A percentile compares a stretch with the other conserved stretches of the same genome.
These are phyloP conservation scores for Tetrahymena elliotti DNA, from an alignment of 73 alveolate species.

Conservation along the genomic window DNA sequence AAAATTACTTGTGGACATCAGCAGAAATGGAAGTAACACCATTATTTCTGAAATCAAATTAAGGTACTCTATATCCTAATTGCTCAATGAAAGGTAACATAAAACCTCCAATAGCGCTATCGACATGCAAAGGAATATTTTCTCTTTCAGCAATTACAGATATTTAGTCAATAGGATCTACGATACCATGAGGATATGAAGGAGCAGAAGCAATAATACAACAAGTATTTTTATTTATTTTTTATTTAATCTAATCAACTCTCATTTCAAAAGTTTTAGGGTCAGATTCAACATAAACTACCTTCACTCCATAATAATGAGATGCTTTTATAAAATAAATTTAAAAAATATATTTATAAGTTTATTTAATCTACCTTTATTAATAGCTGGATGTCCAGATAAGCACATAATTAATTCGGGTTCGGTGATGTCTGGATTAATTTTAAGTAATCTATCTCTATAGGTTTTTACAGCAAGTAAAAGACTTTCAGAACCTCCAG, in stretches of 20 bases:
- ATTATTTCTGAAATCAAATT: neutral
- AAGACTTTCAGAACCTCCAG: neutral
- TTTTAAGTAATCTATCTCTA: neutral
- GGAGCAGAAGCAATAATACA: neutral
- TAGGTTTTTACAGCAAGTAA: neutral
- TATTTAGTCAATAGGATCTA: neutral
- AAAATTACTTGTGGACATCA: neutral
- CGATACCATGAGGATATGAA: neutral
- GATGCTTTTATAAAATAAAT: neutral
- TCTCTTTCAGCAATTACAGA: neutral
- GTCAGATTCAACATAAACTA: neutral
- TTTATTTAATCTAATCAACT: neutral
- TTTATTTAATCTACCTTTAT: neutral
- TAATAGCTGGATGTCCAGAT: neutral
- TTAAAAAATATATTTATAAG: neutral
- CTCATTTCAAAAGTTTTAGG: neutral
- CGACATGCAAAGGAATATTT: neutral
- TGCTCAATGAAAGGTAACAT: neutral
- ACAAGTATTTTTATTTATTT: neutral
- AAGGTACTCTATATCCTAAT: neutral
- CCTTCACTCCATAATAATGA: neutral
- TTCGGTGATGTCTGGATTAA: neutral
- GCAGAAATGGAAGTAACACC: neutral
- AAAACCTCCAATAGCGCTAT: neutral
- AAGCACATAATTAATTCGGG: neutral